Conservation (phyloP, 441 rosid genomes). For the Erodium texanum region DNA sequence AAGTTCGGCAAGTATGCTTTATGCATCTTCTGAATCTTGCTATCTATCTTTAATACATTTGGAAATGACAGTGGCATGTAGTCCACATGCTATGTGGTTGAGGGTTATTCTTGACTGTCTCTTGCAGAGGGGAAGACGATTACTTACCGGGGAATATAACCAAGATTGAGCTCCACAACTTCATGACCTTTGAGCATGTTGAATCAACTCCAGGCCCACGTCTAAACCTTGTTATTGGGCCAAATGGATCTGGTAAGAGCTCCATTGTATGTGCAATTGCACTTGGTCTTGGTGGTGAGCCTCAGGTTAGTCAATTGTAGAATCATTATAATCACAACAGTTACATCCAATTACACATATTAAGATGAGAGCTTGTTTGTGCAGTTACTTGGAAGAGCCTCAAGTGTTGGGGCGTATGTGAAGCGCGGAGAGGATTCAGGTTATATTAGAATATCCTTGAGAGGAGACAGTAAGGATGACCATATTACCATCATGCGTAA, state of each 20-base stretch:
- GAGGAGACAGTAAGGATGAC: slow-evolving; percentile 53
- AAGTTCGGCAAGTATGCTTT: neutral
- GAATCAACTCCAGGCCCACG: slow-evolving; percentile 82
- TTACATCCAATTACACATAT: slow-evolving; percentile 13
- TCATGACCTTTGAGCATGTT: slow-evolving; percentile 76
- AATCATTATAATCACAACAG: slow-evolving; percentile 11
- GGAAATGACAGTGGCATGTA: neutral
- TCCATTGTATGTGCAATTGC: slow-evolving; percentile 97
- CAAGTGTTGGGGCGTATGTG: slow-evolving; percentile 78
- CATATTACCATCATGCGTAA: slow-evolving; percentile 48
- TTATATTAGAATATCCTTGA: slow-evolving; percentile 57
- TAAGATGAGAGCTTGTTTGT: slow-evolving; percentile 13
- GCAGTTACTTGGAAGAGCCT: slow-evolving; percentile 91
- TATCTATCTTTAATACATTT: neutral
- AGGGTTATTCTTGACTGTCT: neutral
- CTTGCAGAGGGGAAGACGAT: slow-evolving; percentile 76
- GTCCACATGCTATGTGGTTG: slow-evolving; percentile 9
- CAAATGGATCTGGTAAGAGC: slow-evolving; percentile 96
- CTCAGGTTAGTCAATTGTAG: slow-evolving; percentile 49
- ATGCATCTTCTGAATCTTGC: neutral
- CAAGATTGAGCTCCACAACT: slow-evolving; percentile 78
- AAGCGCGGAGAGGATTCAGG: slow-evolving; percentile 87
- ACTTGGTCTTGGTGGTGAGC: slow-evolving; percentile 87
- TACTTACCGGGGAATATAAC: slow-evolving; percentile 77
- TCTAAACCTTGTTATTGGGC: slow-evolving; percentile 87